Evolutionary conservation across 768 basidiomycete genomes (phyloP), one percentile per base, ranked within the genome.

Genomic region (Lactifluus echinatus): DNA sequence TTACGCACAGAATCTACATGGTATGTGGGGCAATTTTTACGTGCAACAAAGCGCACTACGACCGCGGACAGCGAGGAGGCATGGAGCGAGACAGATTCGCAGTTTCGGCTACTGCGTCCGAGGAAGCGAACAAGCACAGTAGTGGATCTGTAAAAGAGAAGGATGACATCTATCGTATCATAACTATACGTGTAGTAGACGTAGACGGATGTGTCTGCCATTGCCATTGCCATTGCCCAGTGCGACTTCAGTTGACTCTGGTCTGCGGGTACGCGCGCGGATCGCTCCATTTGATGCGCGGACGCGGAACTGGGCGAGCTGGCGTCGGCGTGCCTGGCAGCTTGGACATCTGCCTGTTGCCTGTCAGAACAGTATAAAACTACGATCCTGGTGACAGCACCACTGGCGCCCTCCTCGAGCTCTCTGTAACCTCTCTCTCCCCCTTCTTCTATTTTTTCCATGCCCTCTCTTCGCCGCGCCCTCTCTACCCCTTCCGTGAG

Each of bases 391-490:
- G 8, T 48, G 54, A 55, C 37, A 59, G 43, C 11, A 2, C 21
- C 46, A 21, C 46, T 14, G 45, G 37, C 55, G 46, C 55, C 40
- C 46, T 44, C 24, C 10, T n/a, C 37, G n/a, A 21, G 34, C 39
- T 23, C 31, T 34, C 40, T 21, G 36, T 36, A 50, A n/a, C 42
- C 19, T 23, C 57, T 43, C 19, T 24, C 65, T 65, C 64, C 65
- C 70, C 65, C 71, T 69, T 68, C 69, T 67, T 64, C 66, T 66
- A 75, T 76, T 74, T 34, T 74, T 34, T 45, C 74, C 68, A 77
- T 77, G 85, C 89, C 88, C 66, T 89, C 87, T 72, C 84, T 90
- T 65, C 87, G 87, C 73, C 85, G 87, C 66, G 81, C 85, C 49
- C 70, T 80, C 60, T 89, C 89, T 19, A 81, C 84, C 55, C 83